These are phyloP conservation scores for Basipetospora sp. DNA, from an alignment of 2,329 filamentous ascomycete genomes.

Conservation along the genomic window DNA sequence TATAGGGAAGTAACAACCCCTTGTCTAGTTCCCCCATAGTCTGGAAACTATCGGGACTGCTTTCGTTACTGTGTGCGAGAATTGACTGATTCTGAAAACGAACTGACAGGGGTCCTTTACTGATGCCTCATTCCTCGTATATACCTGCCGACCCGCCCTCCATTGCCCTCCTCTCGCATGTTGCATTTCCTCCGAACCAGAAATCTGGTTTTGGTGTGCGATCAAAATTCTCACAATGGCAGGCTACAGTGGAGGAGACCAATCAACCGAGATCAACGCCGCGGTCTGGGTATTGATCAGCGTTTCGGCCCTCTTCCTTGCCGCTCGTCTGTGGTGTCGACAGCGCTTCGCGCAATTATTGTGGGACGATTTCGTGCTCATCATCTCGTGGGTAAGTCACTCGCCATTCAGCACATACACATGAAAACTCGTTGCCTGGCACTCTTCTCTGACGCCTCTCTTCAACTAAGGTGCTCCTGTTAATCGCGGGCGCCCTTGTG, in stretches of 20 bases:
- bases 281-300: constrained; percentile 1
- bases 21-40: no score
- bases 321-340: constrained; percentile 1
- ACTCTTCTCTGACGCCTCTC: background rate
- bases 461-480: background rate
- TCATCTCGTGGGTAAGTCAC: background rate
- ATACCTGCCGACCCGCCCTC: background rate
- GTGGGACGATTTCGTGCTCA: constrained; percentile 1
- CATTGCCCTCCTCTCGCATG: background rate
- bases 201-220: background rate
- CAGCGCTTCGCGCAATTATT: background rate
- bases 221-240: background rate
- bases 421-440: background rate
- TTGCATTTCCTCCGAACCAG: constrained; percentile 2
- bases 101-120: no score
- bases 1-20: no score
- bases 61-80: no score
- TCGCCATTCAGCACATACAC: background rate
- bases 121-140: no score
- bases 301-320: background rate
- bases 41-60: no score
- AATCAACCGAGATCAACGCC: constrained; percentile 1
- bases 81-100: no score
- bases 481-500: constrained; percentile 1
- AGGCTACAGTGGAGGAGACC: constrained; percentile 1